Conservation (phyloP, 108 stramenopile genomes). For the Skeletonema costatum region DNA sequence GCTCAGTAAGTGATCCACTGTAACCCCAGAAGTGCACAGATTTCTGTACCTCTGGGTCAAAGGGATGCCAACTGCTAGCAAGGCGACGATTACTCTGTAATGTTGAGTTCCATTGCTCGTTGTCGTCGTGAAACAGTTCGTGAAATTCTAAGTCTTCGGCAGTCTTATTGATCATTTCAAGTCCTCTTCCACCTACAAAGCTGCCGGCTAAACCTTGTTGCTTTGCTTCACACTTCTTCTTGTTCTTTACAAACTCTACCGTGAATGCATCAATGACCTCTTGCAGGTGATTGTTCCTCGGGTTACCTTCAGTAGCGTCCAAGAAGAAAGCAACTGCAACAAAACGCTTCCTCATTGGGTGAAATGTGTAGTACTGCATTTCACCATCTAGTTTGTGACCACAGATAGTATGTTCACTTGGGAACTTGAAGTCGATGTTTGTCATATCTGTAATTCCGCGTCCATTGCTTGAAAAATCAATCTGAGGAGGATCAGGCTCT, state of each 20-base stretch:
- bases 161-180: not conserved
- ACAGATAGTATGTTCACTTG: slow-evolving; percentile 73
- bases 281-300: slow-evolving; percentile 42
- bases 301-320: slow-evolving; percentile 31
- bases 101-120: slow-evolving; percentile 3
- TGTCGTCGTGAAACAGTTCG: not conserved
- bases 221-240: slow-evolving; percentile 28
- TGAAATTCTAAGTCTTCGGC: not conserved
- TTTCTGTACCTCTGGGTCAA: slow-evolving; percentile 46
- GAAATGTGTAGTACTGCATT: slow-evolving; percentile 77
- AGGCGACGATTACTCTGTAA: slow-evolving; percentile 19
- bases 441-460: slow-evolving; percentile 63
- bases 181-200: slow-evolving; percentile 4
- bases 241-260: slow-evolving; percentile 16
- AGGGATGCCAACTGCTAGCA: slow-evolving; percentile 40
- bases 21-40: slow-evolving; percentile 65
- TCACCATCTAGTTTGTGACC: slow-evolving; percentile 77
- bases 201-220: slow-evolving; percentile 1
- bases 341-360: slow-evolving; percentile 43
- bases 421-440: slow-evolving; percentile 87
- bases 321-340: slow-evolving; percentile 46
- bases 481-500: slow-evolving; percentile 43
- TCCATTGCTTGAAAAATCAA: slow-evolving; percentile 82
- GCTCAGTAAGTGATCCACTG: slow-evolving; percentile 85
- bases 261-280: slow-evolving; percentile 40